Evolutionary conservation across 345 rosid genomes (phyloP).

Genomic region (Camelina sativa): DNA sequence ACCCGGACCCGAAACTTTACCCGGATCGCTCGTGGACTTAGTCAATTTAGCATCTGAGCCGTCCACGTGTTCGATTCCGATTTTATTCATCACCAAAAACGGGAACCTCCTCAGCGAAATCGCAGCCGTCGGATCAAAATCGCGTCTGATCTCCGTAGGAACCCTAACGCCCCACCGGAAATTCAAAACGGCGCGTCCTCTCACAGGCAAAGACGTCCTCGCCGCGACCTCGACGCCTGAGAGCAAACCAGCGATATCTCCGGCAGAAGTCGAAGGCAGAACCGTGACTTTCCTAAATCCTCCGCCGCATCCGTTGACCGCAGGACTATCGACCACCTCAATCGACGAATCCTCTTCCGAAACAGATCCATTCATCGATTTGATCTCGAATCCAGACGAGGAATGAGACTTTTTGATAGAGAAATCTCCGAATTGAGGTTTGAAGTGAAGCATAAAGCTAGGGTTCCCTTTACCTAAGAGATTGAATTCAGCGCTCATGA

Average conservation of each 20-base stretch:
- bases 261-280: slow-evolving; percentile 45
- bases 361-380: slow-evolving; percentile 40
- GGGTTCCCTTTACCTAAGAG: slow-evolving; percentile 72
- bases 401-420: slow-evolving; percentile 82
- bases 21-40: slow-evolving; percentile 16
- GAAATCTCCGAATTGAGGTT: slow-evolving; percentile 89
- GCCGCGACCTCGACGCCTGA: slow-evolving; percentile 80
- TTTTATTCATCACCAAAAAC: slow-evolving; percentile 81
- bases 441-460: slow-evolving; percentile 89
- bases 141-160: slow-evolving; percentile 62
- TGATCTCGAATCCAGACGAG: slow-evolving; percentile 49
- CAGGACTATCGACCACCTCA: slow-evolving; percentile 65
- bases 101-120: slow-evolving; percentile 68
- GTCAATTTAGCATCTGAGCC: slow-evolving; percentile 38
- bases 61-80: slow-evolving; percentile 84
- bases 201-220: slow-evolving; percentile 70
- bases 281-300: slow-evolving; percentile 52
- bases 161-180: slow-evolving; percentile 95
- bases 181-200: slow-evolving; percentile 64
- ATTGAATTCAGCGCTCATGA: slow-evolving; percentile 91
- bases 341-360: slow-evolving; percentile 61
- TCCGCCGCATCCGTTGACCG: slow-evolving; percentile 40
- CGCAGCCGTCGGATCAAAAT: slow-evolving; percentile 50
- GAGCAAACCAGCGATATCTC: slow-evolving; percentile 50
- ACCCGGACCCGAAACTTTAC: slow-evolving; percentile 32